Conservation (phyloP, 441 rosid species). For the Breynia disticha region DNA sequence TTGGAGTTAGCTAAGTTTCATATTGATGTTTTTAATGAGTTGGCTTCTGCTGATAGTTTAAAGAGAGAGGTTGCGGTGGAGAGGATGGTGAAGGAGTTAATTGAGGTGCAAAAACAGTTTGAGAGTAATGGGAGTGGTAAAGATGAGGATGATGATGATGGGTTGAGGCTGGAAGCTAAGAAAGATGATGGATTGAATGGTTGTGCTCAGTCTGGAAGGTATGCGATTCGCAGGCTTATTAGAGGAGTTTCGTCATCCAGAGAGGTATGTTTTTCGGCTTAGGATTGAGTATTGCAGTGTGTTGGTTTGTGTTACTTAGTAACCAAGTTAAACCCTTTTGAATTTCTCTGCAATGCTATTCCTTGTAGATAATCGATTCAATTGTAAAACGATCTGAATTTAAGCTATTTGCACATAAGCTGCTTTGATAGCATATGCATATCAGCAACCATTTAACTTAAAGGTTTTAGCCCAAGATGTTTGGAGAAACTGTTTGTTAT, state of each 20-base stretch:
- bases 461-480: no score
- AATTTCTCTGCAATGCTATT: no score
- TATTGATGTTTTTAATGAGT: slow-evolving; percentile 59
- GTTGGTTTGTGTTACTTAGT: no score
- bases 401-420: no score
- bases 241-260: slow-evolving; percentile 94
- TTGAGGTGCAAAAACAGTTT: slow-evolving; percentile 64
- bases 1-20: slow-evolving; percentile 52
- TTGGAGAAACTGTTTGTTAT: no score
- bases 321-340: no score
- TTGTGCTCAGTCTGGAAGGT: slow-evolving; percentile 77
- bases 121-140: slow-evolving; percentile 14
- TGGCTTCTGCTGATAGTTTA: slow-evolving; percentile 50
- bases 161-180: slow-evolving; percentile 66
- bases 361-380: no score
- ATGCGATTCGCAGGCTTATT: slow-evolving; percentile 77
- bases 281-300: no score
- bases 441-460: no score
- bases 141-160: slow-evolving; percentile 35
- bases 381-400: no score
- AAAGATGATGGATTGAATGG: slow-evolving; percentile 78
- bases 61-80: slow-evolving; percentile 57
- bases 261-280: no score
- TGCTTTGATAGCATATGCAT: no score
- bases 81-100: slow-evolving; percentile 52